Evolutionary conservation across 148 eudicot species (phyloP).

Genomic region (Nepenthes gracilis): DNA sequence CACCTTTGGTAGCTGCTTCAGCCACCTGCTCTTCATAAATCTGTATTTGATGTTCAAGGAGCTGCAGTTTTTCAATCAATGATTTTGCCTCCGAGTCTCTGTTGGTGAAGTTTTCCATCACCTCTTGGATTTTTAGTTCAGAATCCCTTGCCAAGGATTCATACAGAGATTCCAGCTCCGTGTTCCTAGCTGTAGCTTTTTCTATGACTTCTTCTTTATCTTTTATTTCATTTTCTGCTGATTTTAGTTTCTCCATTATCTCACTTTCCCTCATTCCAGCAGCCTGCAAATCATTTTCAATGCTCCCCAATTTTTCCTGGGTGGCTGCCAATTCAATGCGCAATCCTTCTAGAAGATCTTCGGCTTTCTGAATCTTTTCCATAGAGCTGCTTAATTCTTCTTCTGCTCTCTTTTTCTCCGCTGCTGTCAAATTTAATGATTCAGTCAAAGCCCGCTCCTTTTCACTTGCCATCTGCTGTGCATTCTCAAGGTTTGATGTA

Average conservation of each 20-base stretch:
- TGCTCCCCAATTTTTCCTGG: slow-evolving; percentile 35
- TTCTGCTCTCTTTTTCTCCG: slow-evolving; percentile 41
- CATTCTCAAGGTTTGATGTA: background rate
- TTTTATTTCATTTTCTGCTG: slow-evolving; percentile 50
- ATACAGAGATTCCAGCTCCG: slow-evolving; percentile 52
- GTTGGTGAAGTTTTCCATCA: slow-evolving; percentile 19
- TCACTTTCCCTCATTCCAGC: slow-evolving; percentile 43
- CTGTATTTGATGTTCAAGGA: slow-evolving; percentile 46
- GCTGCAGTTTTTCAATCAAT: slow-evolving; percentile 36
- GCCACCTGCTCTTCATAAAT: slow-evolving; percentile 33
- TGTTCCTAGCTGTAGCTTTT: slow-evolving; percentile 32
- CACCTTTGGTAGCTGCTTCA: slow-evolving; percentile 32
- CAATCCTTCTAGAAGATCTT: slow-evolving; percentile 31
- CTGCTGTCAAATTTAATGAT: slow-evolving; percentile 21
- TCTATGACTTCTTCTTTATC: slow-evolving; percentile 39
- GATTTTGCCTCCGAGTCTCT: slow-evolving; percentile 57
- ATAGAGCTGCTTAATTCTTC: slow-evolving; percentile 19
- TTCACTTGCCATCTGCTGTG: slow-evolving; percentile 29
- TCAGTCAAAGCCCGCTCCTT: slow-evolving; percentile 18
- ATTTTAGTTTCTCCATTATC: slow-evolving; percentile 48
- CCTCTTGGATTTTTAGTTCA: slow-evolving; percentile 34
- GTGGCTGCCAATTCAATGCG: slow-evolving; percentile 26
- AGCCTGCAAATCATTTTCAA: slow-evolving; percentile 34
- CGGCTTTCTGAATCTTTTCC: slow-evolving; percentile 34
- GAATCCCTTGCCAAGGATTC: slow-evolving; percentile 33